Percentiles rank a stretch among this genome's conserved stretches.
Conservation (phyloP, 441 rosid species). For the Cnidoscolus chayamansa region DNA sequence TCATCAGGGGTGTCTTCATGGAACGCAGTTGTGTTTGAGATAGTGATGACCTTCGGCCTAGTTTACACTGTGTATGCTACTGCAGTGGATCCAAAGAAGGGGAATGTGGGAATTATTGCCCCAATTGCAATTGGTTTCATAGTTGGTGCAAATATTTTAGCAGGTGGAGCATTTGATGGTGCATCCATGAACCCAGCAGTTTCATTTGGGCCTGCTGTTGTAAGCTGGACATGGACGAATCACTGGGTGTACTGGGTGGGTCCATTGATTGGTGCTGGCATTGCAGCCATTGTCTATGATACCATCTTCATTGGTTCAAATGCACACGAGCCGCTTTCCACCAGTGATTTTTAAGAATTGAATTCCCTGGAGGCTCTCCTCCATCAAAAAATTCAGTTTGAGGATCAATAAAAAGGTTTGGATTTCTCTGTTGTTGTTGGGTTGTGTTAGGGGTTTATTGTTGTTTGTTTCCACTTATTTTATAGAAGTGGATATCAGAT, state of each 20-base stretch:
- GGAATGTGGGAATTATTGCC: constrained; percentile 57
- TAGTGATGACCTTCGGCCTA: constrained; percentile 82
- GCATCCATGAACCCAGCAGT: constrained; percentile 90
- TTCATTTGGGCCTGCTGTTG: constrained; percentile 78
- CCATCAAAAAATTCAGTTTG: constrained; percentile 3
- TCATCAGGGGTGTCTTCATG: constrained; percentile 58
- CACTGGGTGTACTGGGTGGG: constrained; percentile 92
- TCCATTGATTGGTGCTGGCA: constrained; percentile 64
- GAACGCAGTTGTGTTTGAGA: constrained; percentile 73
- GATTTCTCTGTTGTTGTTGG: constrained; percentile 8
- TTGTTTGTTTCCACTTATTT: constrained; percentile 7
- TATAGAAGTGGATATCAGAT: not conserved
- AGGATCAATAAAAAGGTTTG: constrained; percentile 22
- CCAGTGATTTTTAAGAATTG: constrained; percentile 45
- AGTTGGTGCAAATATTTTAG: constrained; percentile 78
- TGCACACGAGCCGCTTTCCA: constrained; percentile 48
- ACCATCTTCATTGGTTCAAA: constrained; percentile 41
- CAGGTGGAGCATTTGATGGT: constrained; percentile 77
- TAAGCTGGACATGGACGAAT: constrained; percentile 75
- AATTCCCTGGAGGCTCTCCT: constrained; percentile 10
- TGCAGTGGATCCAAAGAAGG: constrained; percentile 72
- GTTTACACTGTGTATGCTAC: constrained; percentile 86
- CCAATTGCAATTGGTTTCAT: constrained; percentile 82
- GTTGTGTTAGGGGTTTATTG: constrained; percentile 6
- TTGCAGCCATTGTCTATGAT: constrained; percentile 66